A percentile compares a stretch with the other conserved stretches of the same genome.
Evolutionary conservation across 345 rosid genomes (phyloP).

Genomic region (Salix brachista): DNA sequence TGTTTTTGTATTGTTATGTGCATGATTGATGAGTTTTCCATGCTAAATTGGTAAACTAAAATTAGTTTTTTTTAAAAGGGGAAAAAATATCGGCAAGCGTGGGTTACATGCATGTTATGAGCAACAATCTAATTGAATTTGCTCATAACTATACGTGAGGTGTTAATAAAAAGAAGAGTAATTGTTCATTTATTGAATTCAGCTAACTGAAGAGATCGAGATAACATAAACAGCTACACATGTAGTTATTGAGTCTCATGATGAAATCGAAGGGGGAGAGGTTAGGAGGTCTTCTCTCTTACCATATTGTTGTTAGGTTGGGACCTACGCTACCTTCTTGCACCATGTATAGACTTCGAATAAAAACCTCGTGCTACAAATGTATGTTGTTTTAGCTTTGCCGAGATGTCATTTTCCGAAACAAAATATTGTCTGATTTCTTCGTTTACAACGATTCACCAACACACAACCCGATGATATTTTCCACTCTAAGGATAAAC

Average conservation of each 20-base stretch:
- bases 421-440: not conserved
- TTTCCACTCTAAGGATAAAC: not conserved
- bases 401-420: not conserved
- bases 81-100: too few relatives aligned
- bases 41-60: too few relatives aligned
- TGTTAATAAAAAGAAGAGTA: not conserved
- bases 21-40: too few relatives aligned
- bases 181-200: not conserved
- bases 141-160: not conserved
- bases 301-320: not conserved
- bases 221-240: not conserved
- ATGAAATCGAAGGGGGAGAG: not conserved
- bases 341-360: not conserved
- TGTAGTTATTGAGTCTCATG: not conserved
- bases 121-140: not conserved
- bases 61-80: too few relatives aligned
- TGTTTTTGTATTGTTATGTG: too few relatives aligned
- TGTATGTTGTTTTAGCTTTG: not conserved
- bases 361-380: not conserved
- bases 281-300: not conserved
- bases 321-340: not conserved
- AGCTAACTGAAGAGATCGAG: not conserved
- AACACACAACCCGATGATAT: not conserved
- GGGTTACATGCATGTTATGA: too few relatives aligned
- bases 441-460: not conserved